A percentile compares a stretch with the other conserved stretches of the same genome.
These are phyloP conservation scores for Phoenix dactylifera DNA, from an alignment of 176 grass and related monocot genomes.

Conservation along the genomic window DNA sequence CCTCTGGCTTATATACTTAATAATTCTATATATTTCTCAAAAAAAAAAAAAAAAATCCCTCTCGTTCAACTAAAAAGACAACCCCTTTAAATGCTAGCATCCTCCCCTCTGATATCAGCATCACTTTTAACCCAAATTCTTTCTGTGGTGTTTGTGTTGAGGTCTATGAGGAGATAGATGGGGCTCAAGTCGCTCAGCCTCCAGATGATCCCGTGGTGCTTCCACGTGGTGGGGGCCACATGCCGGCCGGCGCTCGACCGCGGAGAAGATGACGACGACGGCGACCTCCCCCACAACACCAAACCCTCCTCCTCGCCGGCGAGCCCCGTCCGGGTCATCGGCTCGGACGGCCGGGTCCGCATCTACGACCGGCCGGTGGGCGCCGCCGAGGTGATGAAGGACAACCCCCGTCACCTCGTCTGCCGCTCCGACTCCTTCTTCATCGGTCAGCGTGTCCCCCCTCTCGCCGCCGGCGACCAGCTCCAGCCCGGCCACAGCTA, in stretches of 20 bases:
- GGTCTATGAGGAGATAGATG: not conserved
- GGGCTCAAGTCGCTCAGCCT: constrained; percentile 11
- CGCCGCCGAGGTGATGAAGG: constrained; percentile 5
- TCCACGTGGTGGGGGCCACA: not conserved
- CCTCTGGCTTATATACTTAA: no score
- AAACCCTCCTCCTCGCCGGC: not conserved
- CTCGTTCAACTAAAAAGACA: no score
- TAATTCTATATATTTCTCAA: no score
- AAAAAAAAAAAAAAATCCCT: no score
- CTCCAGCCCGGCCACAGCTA: constrained; percentile 10
- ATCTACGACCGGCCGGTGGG: not conserved
- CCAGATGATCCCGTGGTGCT: constrained; percentile 21
- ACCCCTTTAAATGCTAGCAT: no score
- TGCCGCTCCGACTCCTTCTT: constrained; percentile 17
- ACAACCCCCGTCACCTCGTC: constrained; percentile 5
- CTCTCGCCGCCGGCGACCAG: constrained; percentile 3
- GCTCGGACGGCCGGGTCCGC: constrained; percentile 9
- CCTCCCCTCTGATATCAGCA: no score
- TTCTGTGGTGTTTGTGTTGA: no score
- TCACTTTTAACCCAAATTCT: no score
- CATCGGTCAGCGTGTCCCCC: constrained; percentile 10
- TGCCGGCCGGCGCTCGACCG: not conserved
- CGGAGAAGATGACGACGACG: not conserved
- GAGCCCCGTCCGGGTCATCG: not conserved
- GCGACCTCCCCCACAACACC: no score